Base-by-base conservation (phyloP, 495 filamentous ascomycete species). In the Penicillium argentinense region DNA sequence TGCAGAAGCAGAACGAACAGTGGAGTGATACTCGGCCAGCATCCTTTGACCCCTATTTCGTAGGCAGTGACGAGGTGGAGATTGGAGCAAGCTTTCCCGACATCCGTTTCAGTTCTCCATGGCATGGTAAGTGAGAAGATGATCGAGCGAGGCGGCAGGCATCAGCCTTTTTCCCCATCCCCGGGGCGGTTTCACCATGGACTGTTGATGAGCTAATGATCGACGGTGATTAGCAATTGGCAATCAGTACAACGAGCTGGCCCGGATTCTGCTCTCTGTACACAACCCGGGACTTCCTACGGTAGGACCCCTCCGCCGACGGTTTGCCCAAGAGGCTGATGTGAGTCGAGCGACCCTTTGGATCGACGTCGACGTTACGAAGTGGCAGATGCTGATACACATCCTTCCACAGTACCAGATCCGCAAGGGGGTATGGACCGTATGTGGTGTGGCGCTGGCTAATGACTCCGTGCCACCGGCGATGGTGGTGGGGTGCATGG, bases 401-500 rank as follows among this genome's bases (percentile, higher is more conserved):
- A 19, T 22, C 28, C 16, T 16, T 23, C 17, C 7, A 25, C 17
- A 62, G 59, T 26, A 46, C 14, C 32, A 27, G 16, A 59, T 59
- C 40, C 59, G 59, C 14, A 50, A 59, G 49, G 49, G 56, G 9
- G 52, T 62, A 9, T 62, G 55, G 59, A 54, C 42, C 16, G 49
- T 56, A 13, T 62, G 59, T 41, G 59, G 59, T 16, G 56, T 55
- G 37, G 56, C 55, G n/a, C 36, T 62, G 25, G 49, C 59, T 13
- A 59, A 62, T 36, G 19, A 45, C 9, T 49, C 56, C 32, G 55
- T 62, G 4, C 56, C 59, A 13, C 52, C 55, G 9, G 49, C 49
- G 12, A 56, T 62, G 56, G 59, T 62, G n/a, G 49, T 53, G 3
- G 59, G 56, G 9, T 62, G 59, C 16, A 54, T 59, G 59, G 56